phyloP scores from a whole-genome alignment of 2,329 filamentous ascomycete genomes.

The Sarocladium strictum region DNA sequence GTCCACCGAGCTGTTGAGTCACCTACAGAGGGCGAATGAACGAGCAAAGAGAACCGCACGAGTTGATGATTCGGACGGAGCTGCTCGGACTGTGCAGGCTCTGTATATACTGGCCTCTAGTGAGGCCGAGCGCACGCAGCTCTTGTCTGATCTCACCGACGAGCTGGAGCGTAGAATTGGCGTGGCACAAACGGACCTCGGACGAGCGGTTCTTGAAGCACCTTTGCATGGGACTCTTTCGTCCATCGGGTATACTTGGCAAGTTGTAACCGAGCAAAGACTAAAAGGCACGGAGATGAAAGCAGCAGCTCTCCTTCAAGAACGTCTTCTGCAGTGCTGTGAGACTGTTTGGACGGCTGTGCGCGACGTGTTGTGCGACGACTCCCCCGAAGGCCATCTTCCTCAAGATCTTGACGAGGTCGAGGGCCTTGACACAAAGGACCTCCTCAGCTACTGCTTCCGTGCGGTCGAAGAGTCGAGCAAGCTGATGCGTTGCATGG shows the following conservation, averaged over 20 bases:
- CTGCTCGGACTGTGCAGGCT: conserved; percentile 70
- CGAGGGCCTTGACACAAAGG: conserved; percentile 73
- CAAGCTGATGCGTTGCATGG: conserved; percentile 61
- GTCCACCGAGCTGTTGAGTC: conserved; percentile 35
- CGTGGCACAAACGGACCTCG: conserved; percentile 59
- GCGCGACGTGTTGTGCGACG: conserved; percentile 75
- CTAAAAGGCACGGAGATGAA: conserved; percentile 31
- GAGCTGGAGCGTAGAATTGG: conserved; percentile 60
- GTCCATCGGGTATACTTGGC: conserved; percentile 54
- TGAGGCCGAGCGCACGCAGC: conserved; percentile 34
- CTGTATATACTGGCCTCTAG: conserved; percentile 52
- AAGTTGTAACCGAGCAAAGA: conserved; percentile 37
- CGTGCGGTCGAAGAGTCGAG: conserved; percentile 91
- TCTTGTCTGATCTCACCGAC: conserved; percentile 53
- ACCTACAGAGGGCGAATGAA: conserved; percentile 37
- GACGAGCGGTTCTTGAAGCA: conserved; percentile 57
- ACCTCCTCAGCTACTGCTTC: conserved; percentile 91
- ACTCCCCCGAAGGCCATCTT: conserved; percentile 86
- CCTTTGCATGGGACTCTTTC: conserved; percentile 68
- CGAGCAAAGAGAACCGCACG: conserved; percentile 67
- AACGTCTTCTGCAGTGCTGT: conserved; percentile 54
- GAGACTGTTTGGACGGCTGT: conserved; percentile 72
- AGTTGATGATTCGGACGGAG: conserved; percentile 88
- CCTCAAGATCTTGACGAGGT: conserved; percentile 69
- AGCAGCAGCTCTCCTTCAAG: conserved; percentile 37